phyloP scores from a whole-genome alignment of 352 stramenopile genomes.

The Stramenopiles sp. region DNA sequence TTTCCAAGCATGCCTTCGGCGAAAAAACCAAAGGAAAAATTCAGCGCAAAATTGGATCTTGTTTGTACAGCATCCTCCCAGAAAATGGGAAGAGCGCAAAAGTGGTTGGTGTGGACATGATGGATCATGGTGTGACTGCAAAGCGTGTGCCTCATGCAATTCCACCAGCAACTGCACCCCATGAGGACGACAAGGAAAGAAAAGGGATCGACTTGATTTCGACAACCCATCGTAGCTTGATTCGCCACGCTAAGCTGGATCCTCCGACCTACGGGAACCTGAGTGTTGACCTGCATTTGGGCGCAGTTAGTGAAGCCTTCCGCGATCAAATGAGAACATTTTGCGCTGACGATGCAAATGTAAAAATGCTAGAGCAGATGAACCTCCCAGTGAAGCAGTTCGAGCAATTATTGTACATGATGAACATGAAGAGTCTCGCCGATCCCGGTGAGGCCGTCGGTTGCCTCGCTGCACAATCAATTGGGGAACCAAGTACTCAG shows the following conservation, averaged over 20 bases:
- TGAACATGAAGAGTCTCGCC: conserved; percentile 86
- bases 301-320: background rate
- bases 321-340: background rate
- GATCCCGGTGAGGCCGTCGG: conserved; percentile 94
- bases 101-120: background rate
- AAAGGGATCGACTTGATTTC: background rate
- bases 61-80: background rate
- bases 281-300: background rate
- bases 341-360: background rate
- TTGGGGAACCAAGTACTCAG: conserved; percentile 99
- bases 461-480: conserved; percentile 88
- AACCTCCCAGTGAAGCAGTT: conserved; percentile 34
- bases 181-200: background rate
- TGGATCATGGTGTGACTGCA: background rate
- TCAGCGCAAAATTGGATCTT: background rate
- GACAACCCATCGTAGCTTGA: background rate
- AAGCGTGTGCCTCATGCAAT: background rate
- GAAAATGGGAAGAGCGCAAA: background rate
- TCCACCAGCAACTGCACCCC: background rate
- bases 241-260: background rate
- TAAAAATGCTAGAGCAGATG: background rate
- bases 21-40: background rate
- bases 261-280: background rate
- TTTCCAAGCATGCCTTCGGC: background rate
- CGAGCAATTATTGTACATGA: conserved; percentile 85